These are phyloP conservation scores for Trametes pubescens DNA, from an alignment of 1,284 basidiomycete species.

Conservation along the genomic window DNA sequence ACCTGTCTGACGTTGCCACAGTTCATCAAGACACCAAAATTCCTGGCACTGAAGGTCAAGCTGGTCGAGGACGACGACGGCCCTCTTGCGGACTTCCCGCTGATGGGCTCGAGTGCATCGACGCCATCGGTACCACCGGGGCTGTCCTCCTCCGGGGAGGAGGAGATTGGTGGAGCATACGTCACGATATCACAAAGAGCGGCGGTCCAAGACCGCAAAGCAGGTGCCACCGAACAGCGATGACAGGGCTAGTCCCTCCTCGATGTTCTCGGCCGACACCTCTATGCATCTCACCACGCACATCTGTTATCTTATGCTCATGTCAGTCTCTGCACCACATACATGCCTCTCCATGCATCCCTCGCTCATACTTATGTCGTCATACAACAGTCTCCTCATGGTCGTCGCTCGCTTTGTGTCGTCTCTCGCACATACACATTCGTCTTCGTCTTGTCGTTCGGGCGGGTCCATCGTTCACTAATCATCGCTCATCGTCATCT, in stretches of 20 bases:
- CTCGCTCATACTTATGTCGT: slow-evolving; percentile 30
- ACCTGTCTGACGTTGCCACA: slow-evolving; percentile 39
- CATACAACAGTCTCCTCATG: slow-evolving; percentile 34
- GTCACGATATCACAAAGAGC: slow-evolving; percentile 84
- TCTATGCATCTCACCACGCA: slow-evolving; percentile 35
- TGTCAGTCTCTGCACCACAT: slow-evolving; percentile 34
- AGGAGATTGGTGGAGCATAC: slow-evolving; percentile 82
- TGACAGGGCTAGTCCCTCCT: slow-evolving; percentile 22
- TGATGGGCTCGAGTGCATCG: slow-evolving; percentile 37
- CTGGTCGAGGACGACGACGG: slow-evolving; percentile 72
- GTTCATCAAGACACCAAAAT: slow-evolving; percentile 87
- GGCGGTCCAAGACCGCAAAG: slow-evolving; percentile 39
- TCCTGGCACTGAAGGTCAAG: slow-evolving; percentile 78
- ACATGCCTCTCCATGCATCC: slow-evolving; percentile 34
- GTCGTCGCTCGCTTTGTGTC: slow-evolving; percentile 32
- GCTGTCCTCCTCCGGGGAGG: slow-evolving; percentile 54
- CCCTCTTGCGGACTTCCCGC: slow-evolving; percentile 40
- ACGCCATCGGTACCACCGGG: slow-evolving; percentile 74
- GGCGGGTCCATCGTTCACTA: slow-evolving; percentile 34
- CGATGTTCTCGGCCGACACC: slow-evolving; percentile 16
- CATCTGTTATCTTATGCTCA: slow-evolving; percentile 38
- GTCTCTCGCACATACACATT: slow-evolving; percentile 30
- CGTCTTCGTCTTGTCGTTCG: slow-evolving; percentile 27
- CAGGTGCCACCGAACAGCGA: slow-evolving; percentile 22
- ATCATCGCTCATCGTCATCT: slow-evolving; percentile 33